phyloP scores from a whole-genome alignment of 306 rosid genomes.

The Cercis canadensis region DNA sequence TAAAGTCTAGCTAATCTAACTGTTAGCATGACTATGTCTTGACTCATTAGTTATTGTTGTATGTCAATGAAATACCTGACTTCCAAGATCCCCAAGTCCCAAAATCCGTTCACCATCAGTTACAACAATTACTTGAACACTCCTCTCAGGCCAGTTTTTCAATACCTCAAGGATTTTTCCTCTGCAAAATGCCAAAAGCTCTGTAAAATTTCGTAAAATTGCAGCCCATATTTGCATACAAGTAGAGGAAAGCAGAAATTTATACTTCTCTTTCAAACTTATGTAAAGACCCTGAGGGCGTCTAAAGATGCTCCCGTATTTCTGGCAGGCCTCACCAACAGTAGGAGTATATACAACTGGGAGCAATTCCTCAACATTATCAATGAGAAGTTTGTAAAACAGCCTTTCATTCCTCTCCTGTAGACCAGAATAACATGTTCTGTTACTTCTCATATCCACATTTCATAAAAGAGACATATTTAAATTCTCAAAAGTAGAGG shows the following conservation, averaged over 20 bases:
- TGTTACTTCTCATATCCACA: slow-evolving; percentile 24
- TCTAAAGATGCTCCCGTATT: slow-evolving; percentile 89
- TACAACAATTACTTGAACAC: slow-evolving; percentile 76
- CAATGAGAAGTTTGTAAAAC: slow-evolving; percentile 72
- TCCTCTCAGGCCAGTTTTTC: slow-evolving; percentile 94
- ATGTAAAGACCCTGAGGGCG: slow-evolving; percentile 99
- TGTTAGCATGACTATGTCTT: slow-evolving; percentile 12
- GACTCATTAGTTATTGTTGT: background rate
- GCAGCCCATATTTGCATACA: slow-evolving; percentile 12
- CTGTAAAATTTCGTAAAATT: slow-evolving; percentile 20
- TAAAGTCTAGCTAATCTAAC: slow-evolving; percentile 28
- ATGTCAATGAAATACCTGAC: slow-evolving; percentile 68
- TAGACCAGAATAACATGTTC: slow-evolving; percentile 30
- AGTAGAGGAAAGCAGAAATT: slow-evolving; percentile 9
- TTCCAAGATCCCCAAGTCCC: slow-evolving; percentile 85
- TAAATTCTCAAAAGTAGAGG: background rate
- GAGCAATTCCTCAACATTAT: slow-evolving; percentile 75
- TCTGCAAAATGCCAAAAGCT: slow-evolving; percentile 47
- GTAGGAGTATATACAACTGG: slow-evolving; percentile 80
- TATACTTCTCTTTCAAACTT: slow-evolving; percentile 92
- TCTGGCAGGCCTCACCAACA: slow-evolving; percentile 85
- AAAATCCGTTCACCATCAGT: slow-evolving; percentile 72
- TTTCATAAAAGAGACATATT: background rate
- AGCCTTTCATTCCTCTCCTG: slow-evolving; percentile 89
- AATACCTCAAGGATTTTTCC: slow-evolving; percentile 92